Evolutionary conservation across 2,329 filamentous ascomycete species (phyloP).

Genomic region (Berkeleyomyces rouxiae): DNA sequence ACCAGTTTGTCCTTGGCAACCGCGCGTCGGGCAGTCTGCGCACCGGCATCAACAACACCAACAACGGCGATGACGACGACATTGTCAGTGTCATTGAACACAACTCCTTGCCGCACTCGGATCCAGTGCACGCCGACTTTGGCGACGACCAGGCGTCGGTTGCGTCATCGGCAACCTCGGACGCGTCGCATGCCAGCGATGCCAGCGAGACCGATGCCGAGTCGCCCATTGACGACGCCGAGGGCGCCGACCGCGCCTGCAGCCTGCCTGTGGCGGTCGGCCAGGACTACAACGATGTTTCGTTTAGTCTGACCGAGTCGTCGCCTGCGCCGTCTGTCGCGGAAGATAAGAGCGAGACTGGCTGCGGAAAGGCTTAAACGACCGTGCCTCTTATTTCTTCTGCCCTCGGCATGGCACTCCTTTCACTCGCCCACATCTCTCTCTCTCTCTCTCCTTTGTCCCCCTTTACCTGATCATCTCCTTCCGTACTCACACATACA

Average conservation of each 20-base stretch:
- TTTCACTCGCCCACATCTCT: not conserved
- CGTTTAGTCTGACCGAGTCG: constrained; percentile 8
- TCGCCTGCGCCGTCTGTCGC: not conserved
- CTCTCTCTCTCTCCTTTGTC: not conserved
- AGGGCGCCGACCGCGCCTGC: not conserved
- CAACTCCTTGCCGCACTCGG: not conserved
- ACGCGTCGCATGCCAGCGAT: constrained; percentile 5
- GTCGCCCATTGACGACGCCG: constrained; percentile 1
- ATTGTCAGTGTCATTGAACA: not conserved
- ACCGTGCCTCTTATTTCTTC: not conserved
- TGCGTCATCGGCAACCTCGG: not conserved
- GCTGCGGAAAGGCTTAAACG: not conserved
- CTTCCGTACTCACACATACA: not conserved
- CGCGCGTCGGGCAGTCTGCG: constrained; percentile 19
- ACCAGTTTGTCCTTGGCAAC: not conserved
- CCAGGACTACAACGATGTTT: constrained; percentile 11
- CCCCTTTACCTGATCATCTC: not conserved
- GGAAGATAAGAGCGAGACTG: not conserved
- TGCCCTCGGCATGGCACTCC: not conserved
- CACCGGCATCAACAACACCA: constrained; percentile 18
- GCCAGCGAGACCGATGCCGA: constrained; percentile 7
- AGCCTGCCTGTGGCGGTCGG: constrained; percentile 4
- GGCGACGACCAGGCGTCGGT: constrained; percentile 1
- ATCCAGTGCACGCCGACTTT: not conserved
- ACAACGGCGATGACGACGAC: not conserved